Evolutionary conservation across 2,329 filamentous ascomycete species (phyloP).

Genomic region (Cladosporium cucumerinum): DNA sequence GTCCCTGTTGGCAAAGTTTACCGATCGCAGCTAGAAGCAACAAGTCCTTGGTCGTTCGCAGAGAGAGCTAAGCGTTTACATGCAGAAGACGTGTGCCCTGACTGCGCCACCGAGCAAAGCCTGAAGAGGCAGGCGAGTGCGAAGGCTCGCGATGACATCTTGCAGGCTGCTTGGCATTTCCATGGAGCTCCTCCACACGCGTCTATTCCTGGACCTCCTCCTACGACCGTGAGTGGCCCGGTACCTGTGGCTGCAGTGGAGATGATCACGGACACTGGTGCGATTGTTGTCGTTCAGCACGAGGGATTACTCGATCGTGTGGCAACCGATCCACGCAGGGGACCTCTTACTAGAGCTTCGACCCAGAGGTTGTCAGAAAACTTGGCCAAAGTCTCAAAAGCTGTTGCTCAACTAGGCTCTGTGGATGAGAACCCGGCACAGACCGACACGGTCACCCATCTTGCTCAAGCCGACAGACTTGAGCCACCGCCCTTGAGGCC

Average conservation of each 20-base stretch:
- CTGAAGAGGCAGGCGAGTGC: slow-evolving; percentile 17
- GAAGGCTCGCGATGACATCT: neutral
- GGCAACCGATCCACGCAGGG: slow-evolving; percentile 17
- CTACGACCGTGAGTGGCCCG: neutral
- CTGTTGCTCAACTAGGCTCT: slow-evolving; percentile 25
- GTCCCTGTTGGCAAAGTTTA: slow-evolving; percentile 27
- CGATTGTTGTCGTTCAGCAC: slow-evolving; percentile 12
- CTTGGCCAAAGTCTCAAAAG: slow-evolving; percentile 11
- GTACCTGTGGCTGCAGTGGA: neutral
- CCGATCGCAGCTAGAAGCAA: slow-evolving; percentile 29
- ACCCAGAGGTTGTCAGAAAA: slow-evolving; percentile 1
- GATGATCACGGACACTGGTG: neutral
- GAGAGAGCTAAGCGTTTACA: slow-evolving; percentile 22
- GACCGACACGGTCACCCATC: no score
- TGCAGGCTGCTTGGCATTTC: neutral
- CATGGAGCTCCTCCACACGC: neutral
- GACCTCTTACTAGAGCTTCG: slow-evolving; percentile 18
- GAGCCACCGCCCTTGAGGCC: neutral
- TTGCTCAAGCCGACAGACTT: neutral
- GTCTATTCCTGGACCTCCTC: neutral
- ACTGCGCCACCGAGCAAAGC: slow-evolving; percentile 31
- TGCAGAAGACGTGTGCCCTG: slow-evolving; percentile 31
- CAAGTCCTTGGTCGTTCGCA: slow-evolving; percentile 30
- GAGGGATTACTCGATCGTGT: slow-evolving; percentile 19
- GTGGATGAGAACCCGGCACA: slow-evolving; percentile 19